Percentiles rank a stretch among this genome's conserved stretches.
phyloP scores from a whole-genome alignment of 106 monocot genomes.

The Dendrobium nobile region DNA sequence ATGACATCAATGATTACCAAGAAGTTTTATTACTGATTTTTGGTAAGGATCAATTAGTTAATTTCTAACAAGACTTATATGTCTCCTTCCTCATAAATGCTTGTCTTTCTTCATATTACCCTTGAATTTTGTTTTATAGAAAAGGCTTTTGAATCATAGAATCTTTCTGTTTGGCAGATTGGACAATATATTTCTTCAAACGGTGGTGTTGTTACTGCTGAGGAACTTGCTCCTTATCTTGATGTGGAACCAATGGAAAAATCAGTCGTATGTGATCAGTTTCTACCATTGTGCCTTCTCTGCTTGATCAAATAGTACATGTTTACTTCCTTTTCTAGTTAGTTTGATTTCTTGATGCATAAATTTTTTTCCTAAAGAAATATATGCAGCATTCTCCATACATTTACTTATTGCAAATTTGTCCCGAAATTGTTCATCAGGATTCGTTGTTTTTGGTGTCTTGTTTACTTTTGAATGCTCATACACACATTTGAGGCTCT shows the following conservation, averaged over 20 bases:
- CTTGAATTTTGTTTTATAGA: neutral
- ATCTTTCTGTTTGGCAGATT: conserved; percentile 47
- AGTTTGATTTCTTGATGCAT: conserved; percentile 1
- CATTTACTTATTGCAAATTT: neutral
- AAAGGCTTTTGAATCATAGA: neutral
- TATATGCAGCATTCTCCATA: neutral
- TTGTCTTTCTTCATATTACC: neutral
- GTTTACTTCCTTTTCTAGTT: neutral
- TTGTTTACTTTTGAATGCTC: neutral
- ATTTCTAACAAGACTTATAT: neutral
- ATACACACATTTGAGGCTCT: neutral
- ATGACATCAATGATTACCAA: neutral
- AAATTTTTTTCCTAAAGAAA: neutral
- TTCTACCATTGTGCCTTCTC: conserved; percentile 3
- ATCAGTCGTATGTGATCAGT: conserved; percentile 29
- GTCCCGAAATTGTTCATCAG: neutral
- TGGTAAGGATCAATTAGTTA: neutral
- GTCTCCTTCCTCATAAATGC: neutral
- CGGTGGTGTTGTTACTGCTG: conserved; percentile 93
- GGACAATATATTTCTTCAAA: conserved; percentile 96
- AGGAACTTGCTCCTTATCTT: conserved; percentile 98
- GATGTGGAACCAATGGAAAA: conserved; percentile 52
- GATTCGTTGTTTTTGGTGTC: neutral
- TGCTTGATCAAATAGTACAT: neutral
- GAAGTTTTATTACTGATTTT: neutral